phyloP scores from a whole-genome alignment of 2,329 filamentous ascomycete genomes.

The Chrysoporthe deuterocubensis region DNA sequence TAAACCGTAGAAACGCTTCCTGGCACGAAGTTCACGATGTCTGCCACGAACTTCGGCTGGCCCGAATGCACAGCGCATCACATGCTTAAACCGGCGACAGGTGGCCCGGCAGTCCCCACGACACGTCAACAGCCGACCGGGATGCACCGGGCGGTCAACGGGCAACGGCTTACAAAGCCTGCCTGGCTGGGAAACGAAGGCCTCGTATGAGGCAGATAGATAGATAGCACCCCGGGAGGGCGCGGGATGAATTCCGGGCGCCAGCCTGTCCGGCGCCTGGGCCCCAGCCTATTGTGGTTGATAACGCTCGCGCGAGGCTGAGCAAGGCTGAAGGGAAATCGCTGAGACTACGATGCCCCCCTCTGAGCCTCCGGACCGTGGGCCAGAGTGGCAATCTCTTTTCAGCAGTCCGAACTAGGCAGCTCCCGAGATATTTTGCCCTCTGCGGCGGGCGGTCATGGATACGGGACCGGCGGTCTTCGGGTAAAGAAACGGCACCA shows the following conservation, averaged over 20 bases:
- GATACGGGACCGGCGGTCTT: neutral
- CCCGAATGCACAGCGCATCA: neutral
- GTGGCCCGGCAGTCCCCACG: conserved; percentile 4
- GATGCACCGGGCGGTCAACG: conserved; percentile 6
- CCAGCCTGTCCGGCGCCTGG: neutral
- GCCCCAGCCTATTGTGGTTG: neutral
- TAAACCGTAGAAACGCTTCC: neutral
- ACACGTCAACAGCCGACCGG: conserved; percentile 8
- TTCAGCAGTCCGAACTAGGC: neutral
- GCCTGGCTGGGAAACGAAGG: neutral
- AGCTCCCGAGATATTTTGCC: neutral
- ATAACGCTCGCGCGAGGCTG: conserved; percentile 7
- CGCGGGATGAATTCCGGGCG: neutral
- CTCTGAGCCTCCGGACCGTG: neutral
- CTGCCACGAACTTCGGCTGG: neutral
- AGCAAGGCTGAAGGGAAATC: conserved; percentile 7
- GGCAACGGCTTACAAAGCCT: neutral
- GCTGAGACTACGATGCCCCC: neutral
- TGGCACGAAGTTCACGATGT: neutral
- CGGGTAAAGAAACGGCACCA: too few relatives aligned
- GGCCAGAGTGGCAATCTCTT: neutral
- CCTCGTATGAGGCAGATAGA: neutral
- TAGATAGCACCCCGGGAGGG: neutral
- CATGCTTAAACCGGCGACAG: neutral
- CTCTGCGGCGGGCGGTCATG: neutral